Percentiles rank a stretch among this genome's conserved stretches.
phyloP scores from a whole-genome alignment of 1,284 basidiomycete genomes.

The Naganishia cerealis region DNA sequence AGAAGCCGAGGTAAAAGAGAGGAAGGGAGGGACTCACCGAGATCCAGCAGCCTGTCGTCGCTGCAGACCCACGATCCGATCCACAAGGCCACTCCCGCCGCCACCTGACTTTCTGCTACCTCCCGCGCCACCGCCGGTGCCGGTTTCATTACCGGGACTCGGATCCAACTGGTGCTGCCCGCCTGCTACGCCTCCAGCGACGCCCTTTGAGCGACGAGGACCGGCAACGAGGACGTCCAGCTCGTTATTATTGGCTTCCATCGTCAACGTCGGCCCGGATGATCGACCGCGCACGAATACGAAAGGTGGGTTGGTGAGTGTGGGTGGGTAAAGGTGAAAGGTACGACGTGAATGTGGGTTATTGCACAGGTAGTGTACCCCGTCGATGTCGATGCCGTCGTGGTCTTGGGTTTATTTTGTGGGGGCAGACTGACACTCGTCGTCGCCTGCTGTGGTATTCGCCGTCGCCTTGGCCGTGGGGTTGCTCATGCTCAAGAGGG shows the following conservation, averaged over 20 bases:
- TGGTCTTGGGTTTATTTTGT: not conserved
- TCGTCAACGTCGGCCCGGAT: not conserved
- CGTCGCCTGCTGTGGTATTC: not conserved
- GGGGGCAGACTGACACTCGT: not conserved
- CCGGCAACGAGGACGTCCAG: slow-evolving; percentile 16
- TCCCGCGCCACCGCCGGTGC: not conserved
- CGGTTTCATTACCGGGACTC: not conserved
- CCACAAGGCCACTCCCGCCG: slow-evolving; percentile 10
- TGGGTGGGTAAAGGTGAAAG: not conserved
- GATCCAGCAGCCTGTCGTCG: slow-evolving; percentile 18
- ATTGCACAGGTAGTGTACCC: no score
- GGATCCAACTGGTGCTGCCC: not conserved
- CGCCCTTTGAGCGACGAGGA: slow-evolving; percentile 15
- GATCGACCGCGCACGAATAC: no score
- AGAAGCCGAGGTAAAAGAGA: not conserved
- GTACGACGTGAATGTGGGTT: not conserved
- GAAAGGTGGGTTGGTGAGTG: not conserved
- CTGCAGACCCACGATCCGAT: slow-evolving; percentile 19
- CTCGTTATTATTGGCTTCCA: slow-evolving; percentile 11
- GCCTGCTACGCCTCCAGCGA: slow-evolving; percentile 13
- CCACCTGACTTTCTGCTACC: not conserved
- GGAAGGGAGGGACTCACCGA: not conserved
- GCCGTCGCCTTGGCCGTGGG: not conserved
- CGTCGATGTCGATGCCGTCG: not conserved
- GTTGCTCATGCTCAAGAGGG: not conserved